phyloP scores from a whole-genome alignment of 371 early-diverging fungal species.

The Actinomortierella wolfii region DNA sequence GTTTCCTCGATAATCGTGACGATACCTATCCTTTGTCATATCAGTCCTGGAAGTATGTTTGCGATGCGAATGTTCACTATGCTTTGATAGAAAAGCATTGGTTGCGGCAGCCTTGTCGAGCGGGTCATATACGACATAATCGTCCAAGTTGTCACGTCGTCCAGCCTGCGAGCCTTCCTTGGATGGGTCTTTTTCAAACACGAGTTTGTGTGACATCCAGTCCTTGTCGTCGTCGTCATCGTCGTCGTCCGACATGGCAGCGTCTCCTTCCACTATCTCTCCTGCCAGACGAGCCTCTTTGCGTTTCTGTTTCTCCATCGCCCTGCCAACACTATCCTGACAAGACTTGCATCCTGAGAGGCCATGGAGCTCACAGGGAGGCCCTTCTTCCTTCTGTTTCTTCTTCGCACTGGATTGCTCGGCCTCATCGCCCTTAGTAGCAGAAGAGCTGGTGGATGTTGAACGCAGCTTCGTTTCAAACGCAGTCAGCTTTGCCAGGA shows the following conservation, averaged over 20 bases:
- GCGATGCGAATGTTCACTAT: slow-evolving; percentile 14
- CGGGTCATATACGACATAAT: slow-evolving; percentile 81
- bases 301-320: slow-evolving; percentile 2
- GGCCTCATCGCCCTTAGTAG: neutral
- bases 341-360: slow-evolving; percentile 74
- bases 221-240: slow-evolving; percentile 51
- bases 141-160: slow-evolving; percentile 67
- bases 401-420: slow-evolving; percentile 16
- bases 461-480: slow-evolving; percentile 47
- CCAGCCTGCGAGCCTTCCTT: slow-evolving; percentile 60
- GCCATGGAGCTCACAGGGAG: slow-evolving; percentile 64
- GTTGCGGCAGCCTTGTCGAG: slow-evolving; percentile 32
- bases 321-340: slow-evolving; percentile 28
- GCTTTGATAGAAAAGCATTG: slow-evolving; percentile 19
- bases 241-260: neutral
- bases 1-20: slow-evolving; percentile 20
- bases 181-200: slow-evolving; percentile 72
- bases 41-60: neutral
- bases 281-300: too few relatives aligned
- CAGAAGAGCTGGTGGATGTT: slow-evolving; percentile 4
- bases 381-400: slow-evolving; percentile 36
- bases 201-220: slow-evolving; percentile 75
- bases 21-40: slow-evolving; percentile 3
- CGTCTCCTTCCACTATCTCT: neutral
- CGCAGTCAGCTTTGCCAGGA: slow-evolving; percentile 49